Evolutionary conservation across 1,284 basidiomycete genomes (phyloP), one percentile per base, ranked within the genome.

Genomic region (Ustilago tritici): DNA sequence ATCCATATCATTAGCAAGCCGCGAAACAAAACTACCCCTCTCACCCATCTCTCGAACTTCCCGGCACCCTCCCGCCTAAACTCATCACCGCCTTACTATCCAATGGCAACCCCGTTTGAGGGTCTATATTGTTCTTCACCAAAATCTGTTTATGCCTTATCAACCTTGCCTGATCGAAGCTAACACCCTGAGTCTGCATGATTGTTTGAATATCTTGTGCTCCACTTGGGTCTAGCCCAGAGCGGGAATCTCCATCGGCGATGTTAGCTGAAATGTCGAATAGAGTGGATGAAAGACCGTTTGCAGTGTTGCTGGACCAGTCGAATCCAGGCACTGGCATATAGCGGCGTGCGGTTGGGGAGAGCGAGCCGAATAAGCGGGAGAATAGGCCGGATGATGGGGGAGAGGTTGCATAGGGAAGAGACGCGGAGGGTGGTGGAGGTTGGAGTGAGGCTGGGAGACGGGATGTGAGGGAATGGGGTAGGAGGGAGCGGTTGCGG

Each of bases 201-300:
- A 85, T 72, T 1, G 61, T 64, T 32, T 82, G 78, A 5, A 85
- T 64, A 41, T 83, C 81, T 36, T 72, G 63, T n/a, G 79, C 78
- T 3, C 82, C 84, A 0, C 36, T 38, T 17, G 80, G 74, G 50
- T 85, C 84, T 3, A 85, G 63, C 0, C 84, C 84, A 3, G 61
- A 61, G 3, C 84, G 54, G 0, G 74, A 19, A 32, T 85, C 84
- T 0, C 68, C 70, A 14, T 78, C 76, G 12, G 55, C 70, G 10
- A 85, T 76, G 36, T 85, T 85, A 4, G 69, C 67, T n/a, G 78
- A 72, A 53, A 84, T 82, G 61, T 85, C 82, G 36, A 85, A 85
- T 1, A 84, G 64, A 1, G 70, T 56, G 4, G 75, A 79, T 11
- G 74, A 66, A 17, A 85, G 73, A 14, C 83, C 83, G 43, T 61